Conservation (phyloP, 495 filamentous ascomycete genomes). For the Daldinia childiae region DNA sequence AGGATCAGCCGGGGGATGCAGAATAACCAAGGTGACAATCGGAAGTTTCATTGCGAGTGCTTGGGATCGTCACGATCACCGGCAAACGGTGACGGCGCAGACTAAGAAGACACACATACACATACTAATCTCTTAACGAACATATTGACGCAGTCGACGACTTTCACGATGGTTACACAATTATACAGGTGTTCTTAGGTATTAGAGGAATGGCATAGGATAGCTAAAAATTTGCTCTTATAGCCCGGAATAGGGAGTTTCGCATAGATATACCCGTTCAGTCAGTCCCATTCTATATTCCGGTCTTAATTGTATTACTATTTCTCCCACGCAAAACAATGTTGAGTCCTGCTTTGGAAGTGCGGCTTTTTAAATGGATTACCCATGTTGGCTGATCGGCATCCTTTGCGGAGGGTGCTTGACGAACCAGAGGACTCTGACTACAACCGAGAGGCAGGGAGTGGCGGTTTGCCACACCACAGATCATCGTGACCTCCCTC, state of each 20-base stretch:
- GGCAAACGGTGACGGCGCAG: conserved; percentile 10
- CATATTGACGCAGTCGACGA: conserved; percentile 19
- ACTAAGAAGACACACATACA: conserved; percentile 7
- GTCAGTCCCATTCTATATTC: conserved; percentile 12
- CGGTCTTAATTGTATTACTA: conserved; percentile 17
- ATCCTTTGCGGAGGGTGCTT: conserved; percentile 21
- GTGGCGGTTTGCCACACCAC: conserved; percentile 42
- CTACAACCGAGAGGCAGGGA: conserved; percentile 17
- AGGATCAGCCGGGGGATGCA: conserved; percentile 54
- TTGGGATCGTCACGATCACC: conserved; percentile 5
- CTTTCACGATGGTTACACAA: conserved; percentile 39
- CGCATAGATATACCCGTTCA: conserved; percentile 39
- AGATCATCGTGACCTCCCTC: conserved; percentile 42
- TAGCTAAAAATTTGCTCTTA: conserved; percentile 16
- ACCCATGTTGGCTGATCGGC: conserved; percentile 31
- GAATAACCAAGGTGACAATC: conserved; percentile 39
- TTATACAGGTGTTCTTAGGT: conserved; percentile 33
- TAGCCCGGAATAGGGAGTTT: conserved; percentile 33
- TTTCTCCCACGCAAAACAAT: conserved; percentile 11
- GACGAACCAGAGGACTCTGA: conserved; percentile 34
- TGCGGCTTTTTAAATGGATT: conserved; percentile 33
- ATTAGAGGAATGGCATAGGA: conserved; percentile 20
- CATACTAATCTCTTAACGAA: conserved; percentile 12
- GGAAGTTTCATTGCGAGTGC: conserved; percentile 18
- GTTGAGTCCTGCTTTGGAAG: conserved; percentile 22